phyloP scores from a whole-genome alignment of 306 rosid species.

The Crataegus laevigata region DNA sequence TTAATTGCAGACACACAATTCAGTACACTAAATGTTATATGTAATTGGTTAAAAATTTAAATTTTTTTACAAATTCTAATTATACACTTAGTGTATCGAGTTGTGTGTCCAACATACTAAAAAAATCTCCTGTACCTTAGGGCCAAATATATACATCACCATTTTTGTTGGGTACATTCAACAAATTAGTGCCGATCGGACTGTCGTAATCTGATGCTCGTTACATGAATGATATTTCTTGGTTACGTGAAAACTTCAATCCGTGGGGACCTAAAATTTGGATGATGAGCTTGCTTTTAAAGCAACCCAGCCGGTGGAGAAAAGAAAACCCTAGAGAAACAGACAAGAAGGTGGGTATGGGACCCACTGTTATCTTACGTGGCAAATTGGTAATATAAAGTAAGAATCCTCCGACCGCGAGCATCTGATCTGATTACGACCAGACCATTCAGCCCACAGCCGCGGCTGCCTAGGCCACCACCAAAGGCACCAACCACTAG shows the following conservation, averaged over 20 bases:
- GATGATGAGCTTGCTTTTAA: neutral
- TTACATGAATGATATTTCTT: neutral
- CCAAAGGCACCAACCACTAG: neutral
- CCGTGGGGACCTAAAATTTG: slow-evolving; percentile 1
- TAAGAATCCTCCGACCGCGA: slow-evolving; percentile 21
- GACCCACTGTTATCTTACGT: slow-evolving; percentile 15
- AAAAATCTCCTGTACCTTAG: neutral
- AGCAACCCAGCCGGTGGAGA: neutral
- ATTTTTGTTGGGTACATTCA: neutral
- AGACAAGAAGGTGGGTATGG: slow-evolving; percentile 17
- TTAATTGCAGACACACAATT: too few species aligned
- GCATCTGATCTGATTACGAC: slow-evolving; percentile 32
- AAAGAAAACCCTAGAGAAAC: neutral
- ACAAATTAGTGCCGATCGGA: slow-evolving; percentile 1
- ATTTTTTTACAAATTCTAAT: too few species aligned
- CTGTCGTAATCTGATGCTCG: neutral
- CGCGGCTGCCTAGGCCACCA: slow-evolving; percentile 24
- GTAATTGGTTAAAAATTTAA: too few species aligned
- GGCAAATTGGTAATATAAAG: slow-evolving; percentile 10
- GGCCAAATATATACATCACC: neutral
- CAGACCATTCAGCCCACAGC: slow-evolving; percentile 14
- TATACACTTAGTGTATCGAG: too few species aligned
- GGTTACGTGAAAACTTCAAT: slow-evolving; percentile 4
- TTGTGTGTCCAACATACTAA: too few species aligned
- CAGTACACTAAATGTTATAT: too few species aligned